Evolutionary conservation across 192 early-diverging fungal genomes (phyloP), one percentile per base, ranked within the genome.

Genomic region (Coemansia interrupta): DNA sequence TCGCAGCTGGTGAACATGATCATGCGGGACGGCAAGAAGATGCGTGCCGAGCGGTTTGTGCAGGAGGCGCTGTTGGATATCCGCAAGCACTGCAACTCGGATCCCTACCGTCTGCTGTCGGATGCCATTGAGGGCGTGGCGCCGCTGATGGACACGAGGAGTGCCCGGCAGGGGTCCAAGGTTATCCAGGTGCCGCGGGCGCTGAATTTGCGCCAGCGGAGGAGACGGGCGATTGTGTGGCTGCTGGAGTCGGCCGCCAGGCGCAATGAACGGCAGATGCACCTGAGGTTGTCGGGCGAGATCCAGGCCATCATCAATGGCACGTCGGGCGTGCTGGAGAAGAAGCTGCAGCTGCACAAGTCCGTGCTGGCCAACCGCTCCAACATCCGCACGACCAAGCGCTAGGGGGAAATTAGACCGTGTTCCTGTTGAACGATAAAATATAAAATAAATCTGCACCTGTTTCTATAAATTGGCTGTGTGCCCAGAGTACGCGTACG

Each of bases 11-110:
- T 92, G 39, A 95, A 94, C 77, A 93, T 88, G 59, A 84, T 96
- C 54, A 96, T 96, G 94, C 77, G 86, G 58, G 85, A 93, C 58
- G 95, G 95, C 30, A 92, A 93, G 73, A 97, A 96, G 69, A 82
- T 85, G 8, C 81, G 73, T 6, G 91, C 93, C 8, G 84, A 88
- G 44, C 63, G 84, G 7, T 68, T 86, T 17, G 72, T 96, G 1
- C 64, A 73, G 8, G 82, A 84, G 56, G 90, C 90, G 8, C 64
- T 95, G 36, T 55, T 79, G 26, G 77, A 87, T 52, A 88, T 97
- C 42, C 81, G 83, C 36, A 38, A 65, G 28, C 70, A 82, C 42
- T 86, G 84, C 26, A 83, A 82, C 42, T 64, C 64, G 13, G 83
- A 93, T 59, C 90, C 95, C 11, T 83, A 83, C 39, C 60, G 46